Evolutionary conservation across 2,329 filamentous ascomycete genomes (phyloP).

Genomic region (Xylariaceae sp.): DNA sequence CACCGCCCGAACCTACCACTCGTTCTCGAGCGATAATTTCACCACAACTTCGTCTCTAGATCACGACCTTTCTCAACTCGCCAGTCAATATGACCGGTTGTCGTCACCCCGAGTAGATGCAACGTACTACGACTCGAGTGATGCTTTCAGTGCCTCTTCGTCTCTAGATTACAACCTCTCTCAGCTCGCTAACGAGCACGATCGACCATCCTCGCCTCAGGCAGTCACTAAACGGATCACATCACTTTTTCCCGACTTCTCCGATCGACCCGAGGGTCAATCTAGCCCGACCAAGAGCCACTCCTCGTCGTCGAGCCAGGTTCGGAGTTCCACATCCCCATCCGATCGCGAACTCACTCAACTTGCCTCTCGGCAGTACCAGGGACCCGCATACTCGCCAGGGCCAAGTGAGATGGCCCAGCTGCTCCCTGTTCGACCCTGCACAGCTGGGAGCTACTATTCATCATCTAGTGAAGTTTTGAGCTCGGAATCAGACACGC

Average conservation of each 20-base stretch:
- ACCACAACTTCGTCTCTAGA: slow-evolving; percentile 11
- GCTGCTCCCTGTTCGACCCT: slow-evolving; percentile 3
- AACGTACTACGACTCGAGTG: slow-evolving; percentile 10
- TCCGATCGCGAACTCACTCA: slow-evolving; percentile 9
- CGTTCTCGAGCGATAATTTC: slow-evolving; percentile 8
- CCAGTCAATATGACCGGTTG: slow-evolving; percentile 3
- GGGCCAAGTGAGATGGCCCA: background rate
- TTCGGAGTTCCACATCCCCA: slow-evolving; percentile 8
- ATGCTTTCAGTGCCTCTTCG: slow-evolving; percentile 6
- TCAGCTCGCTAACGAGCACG: slow-evolving; percentile 6
- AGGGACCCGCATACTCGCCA: background rate
- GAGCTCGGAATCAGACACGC: slow-evolving; percentile 7
- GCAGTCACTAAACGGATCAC: background rate
- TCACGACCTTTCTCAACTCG: slow-evolving; percentile 8
- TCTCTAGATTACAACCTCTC: slow-evolving; percentile 12
- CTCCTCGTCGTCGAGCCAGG: slow-evolving; percentile 9
- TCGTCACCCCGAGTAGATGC: slow-evolving; percentile 1
- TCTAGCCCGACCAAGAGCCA: slow-evolving; percentile 2
- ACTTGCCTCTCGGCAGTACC: slow-evolving; percentile 5
- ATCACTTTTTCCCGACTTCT: background rate
- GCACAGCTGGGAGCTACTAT: slow-evolving; percentile 14
- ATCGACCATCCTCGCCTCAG: slow-evolving; percentile 3
- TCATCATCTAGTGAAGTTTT: slow-evolving; percentile 18
- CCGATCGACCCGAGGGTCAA: background rate
- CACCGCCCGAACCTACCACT: slow-evolving; percentile 7